Evolutionary conservation across 495 filamentous ascomycete species (phyloP).

Genomic region (Pseudoneurospora amorphoporcata): DNA sequence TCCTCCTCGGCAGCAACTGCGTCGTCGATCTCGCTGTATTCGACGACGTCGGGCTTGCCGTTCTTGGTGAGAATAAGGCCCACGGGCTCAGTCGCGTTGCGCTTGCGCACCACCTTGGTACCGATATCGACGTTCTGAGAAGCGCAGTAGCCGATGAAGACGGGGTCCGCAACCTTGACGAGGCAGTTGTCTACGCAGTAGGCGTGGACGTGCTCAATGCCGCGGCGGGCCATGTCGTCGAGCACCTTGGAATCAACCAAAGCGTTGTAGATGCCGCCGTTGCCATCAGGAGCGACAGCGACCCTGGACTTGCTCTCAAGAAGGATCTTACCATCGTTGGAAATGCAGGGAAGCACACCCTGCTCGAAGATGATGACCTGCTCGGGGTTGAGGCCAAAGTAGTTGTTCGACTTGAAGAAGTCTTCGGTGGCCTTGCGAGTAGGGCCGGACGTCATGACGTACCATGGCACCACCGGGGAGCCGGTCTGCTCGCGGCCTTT

Average conservation of each 20-base stretch:
- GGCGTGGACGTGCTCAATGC: constrained; percentile 90
- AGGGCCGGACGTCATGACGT: constrained; percentile 99
- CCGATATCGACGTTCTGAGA: constrained; percentile 88
- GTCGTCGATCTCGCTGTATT: constrained; percentile 95
- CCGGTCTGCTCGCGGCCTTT: constrained; percentile 40
- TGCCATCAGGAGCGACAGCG: constrained; percentile 96
- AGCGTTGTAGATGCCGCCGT: constrained; percentile 93
- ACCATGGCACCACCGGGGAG: constrained; percentile 68
- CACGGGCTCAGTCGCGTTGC: constrained; percentile 91
- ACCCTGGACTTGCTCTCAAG: constrained; percentile 85
- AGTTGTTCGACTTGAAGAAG: constrained; percentile 82
- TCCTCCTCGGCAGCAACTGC: constrained; percentile 82
- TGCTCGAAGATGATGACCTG: constrained; percentile 95
- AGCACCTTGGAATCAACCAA: constrained; percentile 73
- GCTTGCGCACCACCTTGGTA: constrained; percentile 97
- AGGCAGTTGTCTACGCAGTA: constrained; percentile 99
- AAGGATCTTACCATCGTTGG: constrained; percentile 94
- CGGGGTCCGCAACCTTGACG: constrained; percentile 93
- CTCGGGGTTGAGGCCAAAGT: constrained; percentile 77
- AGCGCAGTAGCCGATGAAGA: constrained; percentile 90
- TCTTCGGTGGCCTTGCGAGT: constrained; percentile 83
- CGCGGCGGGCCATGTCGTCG: constrained; percentile 76
- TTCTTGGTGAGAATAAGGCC: constrained; percentile 92
- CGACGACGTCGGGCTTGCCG: constrained; percentile 93
- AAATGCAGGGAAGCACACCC: constrained; percentile 91